A percentile compares a stretch with the other conserved stretches of the same genome.
phyloP scores from a whole-genome alignment of 352 stramenopile genomes.

The Pythium phragmitis region DNA sequence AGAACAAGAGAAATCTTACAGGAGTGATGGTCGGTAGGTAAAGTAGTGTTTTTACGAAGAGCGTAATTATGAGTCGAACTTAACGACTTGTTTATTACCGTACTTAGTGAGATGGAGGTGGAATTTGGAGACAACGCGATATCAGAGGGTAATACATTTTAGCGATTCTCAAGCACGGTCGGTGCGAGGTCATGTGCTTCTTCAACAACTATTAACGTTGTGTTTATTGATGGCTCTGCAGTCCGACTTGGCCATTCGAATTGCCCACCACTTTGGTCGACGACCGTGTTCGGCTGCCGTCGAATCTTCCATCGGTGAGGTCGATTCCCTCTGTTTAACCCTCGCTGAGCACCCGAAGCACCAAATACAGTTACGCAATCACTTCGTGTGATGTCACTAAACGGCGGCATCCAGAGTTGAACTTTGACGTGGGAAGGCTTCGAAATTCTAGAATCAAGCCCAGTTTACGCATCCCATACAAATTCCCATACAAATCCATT shows the following conservation, averaged over 20 bases:
- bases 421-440: slow-evolving; percentile 14
- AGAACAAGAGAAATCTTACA: neutral
- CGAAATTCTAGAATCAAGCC: slow-evolving; percentile 23
- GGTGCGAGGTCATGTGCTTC: too few relatives aligned
- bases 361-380: slow-evolving; percentile 5
- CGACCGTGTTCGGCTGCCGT: slow-evolving; percentile 12
- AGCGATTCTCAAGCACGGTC: too few relatives aligned
- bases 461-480: slow-evolving; percentile 12
- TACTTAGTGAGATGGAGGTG: neutral
- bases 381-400: slow-evolving; percentile 10
- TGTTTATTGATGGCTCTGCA: neutral
- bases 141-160: too few relatives aligned
- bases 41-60: slow-evolving; percentile 17
- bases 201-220: too few relatives aligned
- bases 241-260: neutral
- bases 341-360: neutral
- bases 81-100: too few relatives aligned
- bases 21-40: slow-evolving; percentile 18
- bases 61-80: too few relatives aligned
- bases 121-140: too few relatives aligned
- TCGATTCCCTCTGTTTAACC: slow-evolving; percentile 9
- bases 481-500: slow-evolving; percentile 5
- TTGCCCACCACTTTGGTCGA: neutral
- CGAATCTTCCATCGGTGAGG: slow-evolving; percentile 21
- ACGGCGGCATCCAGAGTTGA: slow-evolving; percentile 7